phyloP scores from a whole-genome alignment of 257 asterid genomes.

The Gardenia jasminoides region DNA sequence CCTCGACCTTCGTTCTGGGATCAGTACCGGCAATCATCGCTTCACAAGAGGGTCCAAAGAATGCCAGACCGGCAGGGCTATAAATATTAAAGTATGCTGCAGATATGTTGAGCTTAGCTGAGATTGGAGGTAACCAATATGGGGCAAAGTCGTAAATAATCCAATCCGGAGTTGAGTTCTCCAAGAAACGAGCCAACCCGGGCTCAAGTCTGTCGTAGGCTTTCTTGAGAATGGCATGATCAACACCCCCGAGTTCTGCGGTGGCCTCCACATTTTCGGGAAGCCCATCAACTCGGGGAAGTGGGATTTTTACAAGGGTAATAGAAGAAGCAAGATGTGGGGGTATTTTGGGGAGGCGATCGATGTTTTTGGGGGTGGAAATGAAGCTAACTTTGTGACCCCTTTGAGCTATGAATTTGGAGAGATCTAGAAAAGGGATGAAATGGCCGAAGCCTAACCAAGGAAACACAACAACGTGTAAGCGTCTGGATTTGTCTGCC shows the following conservation, averaged over 20 bases:
- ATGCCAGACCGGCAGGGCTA: not conserved
- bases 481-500: not conserved
- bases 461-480: constrained; percentile 33
- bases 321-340: constrained; percentile 13
- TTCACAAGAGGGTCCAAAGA: not conserved
- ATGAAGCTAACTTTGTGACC: constrained; percentile 36
- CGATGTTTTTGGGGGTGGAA: constrained; percentile 34
- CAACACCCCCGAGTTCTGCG: constrained; percentile 9
- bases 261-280: constrained; percentile 38
- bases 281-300: constrained; percentile 26
- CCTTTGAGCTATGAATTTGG: constrained; percentile 28
- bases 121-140: constrained; percentile 22
- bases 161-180: constrained; percentile 21
- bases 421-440: constrained; percentile 32
- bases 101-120: not conserved
- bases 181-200: constrained; percentile 10
- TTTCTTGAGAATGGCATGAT: constrained; percentile 18
- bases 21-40: not conserved
- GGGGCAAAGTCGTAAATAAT: constrained; percentile 27
- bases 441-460: constrained; percentile 44
- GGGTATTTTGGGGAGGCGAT: constrained; percentile 27
- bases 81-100: constrained; percentile 6
- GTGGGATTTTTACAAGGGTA: constrained; percentile 18
- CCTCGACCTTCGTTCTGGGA: constrained; percentile 1
- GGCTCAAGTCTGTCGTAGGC: constrained; percentile 30